Evolutionary conservation across 805 yeast genomes (phyloP).

Genomic region (Alloascoidea africana): DNA sequence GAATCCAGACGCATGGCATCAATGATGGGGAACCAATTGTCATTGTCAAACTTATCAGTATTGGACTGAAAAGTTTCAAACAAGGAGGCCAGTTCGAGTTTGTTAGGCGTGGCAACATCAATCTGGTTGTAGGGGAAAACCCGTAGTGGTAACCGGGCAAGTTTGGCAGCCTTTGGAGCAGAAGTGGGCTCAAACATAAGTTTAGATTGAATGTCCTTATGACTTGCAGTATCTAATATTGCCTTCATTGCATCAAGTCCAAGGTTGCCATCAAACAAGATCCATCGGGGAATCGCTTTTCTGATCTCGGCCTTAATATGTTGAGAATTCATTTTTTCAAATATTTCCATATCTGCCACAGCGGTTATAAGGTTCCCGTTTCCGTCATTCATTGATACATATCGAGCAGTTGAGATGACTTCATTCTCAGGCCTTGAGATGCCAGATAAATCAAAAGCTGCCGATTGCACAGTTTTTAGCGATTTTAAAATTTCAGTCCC

Average conservation of each 20-base stretch:
- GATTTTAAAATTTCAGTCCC: conserved; percentile 26
- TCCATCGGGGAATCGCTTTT: conserved; percentile 26
- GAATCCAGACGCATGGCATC: conserved; percentile 41
- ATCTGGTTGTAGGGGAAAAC: conserved; percentile 32
- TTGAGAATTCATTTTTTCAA: conserved; percentile 30
- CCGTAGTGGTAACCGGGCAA: conserved; percentile 22
- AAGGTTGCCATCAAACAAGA: conserved; percentile 59
- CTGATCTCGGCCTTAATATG: conserved; percentile 28
- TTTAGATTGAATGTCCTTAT: conserved; percentile 12
- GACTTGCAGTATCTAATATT: conserved; percentile 18
- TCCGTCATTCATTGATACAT: conserved; percentile 48
- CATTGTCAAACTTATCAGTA: conserved; percentile 32
- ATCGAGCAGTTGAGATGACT: conserved; percentile 59
- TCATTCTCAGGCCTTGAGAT: conserved; percentile 15
- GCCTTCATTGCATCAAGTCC: conserved; percentile 24
- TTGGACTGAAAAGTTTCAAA: conserved; percentile 29
- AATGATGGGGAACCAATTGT: conserved; percentile 60
- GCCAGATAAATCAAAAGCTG: conserved; percentile 22
- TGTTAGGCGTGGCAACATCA: conserved; percentile 53
- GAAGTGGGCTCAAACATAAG: conserved; percentile 71
- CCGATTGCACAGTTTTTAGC: conserved; percentile 18
- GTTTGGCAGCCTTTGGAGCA: conserved; percentile 36
- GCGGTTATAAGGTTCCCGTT: conserved; percentile 59
- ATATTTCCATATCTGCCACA: conserved; percentile 71
- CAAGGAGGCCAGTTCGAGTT: conserved; percentile 41